Evolutionary conservation across 2,329 filamentous ascomycete species (phyloP), one percentile per base, ranked within the genome.

Genomic region (Fusarium longipes): DNA sequence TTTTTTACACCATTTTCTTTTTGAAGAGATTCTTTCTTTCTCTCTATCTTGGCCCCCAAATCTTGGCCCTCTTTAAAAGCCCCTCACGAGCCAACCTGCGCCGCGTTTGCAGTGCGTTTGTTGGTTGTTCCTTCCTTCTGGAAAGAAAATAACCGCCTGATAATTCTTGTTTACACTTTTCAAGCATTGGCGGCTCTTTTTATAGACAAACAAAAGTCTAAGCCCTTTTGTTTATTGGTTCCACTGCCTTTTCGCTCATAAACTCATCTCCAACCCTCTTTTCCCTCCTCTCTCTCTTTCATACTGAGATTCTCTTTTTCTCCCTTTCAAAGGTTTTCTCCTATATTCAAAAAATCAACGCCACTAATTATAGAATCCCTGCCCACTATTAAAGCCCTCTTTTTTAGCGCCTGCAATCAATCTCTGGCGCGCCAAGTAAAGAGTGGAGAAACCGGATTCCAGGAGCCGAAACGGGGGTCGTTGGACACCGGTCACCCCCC

Each of bases 361-460:
- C 57, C 50, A 51, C 55, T 48, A 48, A 62, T 51, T 25, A 55
- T 53, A 59, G 24, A 39, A 67, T 42, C 65, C 65, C 51, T 68
- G 56, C 40, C 55, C 57, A 22, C 18, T 18, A 20, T 43, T 48
- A 9, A 17, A 29, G 11, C 20, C 29, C 24, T 22, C 55, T 57
- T 50, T 54, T 57, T 62, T 57, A 39, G 30, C 47, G 48, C 59
- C 36, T 30, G 29, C 43, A 36, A 30, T 48, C 53, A 64, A 63
- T 64, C 45, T 57, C 62, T 40, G 50, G 55, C 51, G 57, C 54
- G 69, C 67, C 60, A 72, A 73, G 60, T 24, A 24, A 36, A 40
- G 12, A 58, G 71, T 73, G 71, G 71, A 60, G 43, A 65, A 27
- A 68, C 69, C 71, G 71, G 71, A 69, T 64, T 64, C 54, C 50